Evolutionary conservation across 306 rosid species (phyloP), one percentile per base, ranked within the genome.

Genomic region (Vachellia collinsii): DNA sequence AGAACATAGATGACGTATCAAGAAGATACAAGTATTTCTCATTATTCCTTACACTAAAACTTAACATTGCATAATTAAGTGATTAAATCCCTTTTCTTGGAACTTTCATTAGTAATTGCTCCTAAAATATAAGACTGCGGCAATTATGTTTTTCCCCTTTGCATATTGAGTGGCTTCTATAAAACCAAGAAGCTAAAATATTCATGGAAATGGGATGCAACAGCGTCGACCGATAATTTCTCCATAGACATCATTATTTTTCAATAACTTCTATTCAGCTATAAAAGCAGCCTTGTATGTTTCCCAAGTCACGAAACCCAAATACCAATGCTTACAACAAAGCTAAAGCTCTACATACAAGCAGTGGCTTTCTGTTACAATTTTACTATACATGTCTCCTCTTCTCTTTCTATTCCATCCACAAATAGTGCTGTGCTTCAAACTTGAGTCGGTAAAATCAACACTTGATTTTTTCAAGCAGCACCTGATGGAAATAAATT

Each of bases 361-460:
- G 16, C 34, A 56, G 8, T 22, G 36, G 65, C 36, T 3, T 23
- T 59, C 11, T 23, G 61, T 59, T 17, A 70, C 38, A 20, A 44
- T 43, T 70, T 64, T 34, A 63, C 47, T 72, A 76, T 71, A 80
- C 74, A 85, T 20, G 20, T 56, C 13, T 56, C 63, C 63, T 67
- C 75, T 51, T 64, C 37, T 23, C 61, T 71, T 43, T 11, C 22
- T 38, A 20, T 67, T 38, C 64, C 63, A 74, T 69, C 64, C 85
- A 44, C 71, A 54, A 38, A 22, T 3, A 56, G 12, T 74, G 86
- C 74, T 66, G 77, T 64, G 75, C 71, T 17, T 90, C 75, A 83
- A 75, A 84, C 93, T 83, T 78, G 67, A 88, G 81, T 79, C 63
- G 44, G 85, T 74, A 76, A 72, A 74, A 72, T 81, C 69, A 70